Conservation (phyloP, 2,329 filamentous ascomycete genomes). For the Botrytis porri region DNA sequence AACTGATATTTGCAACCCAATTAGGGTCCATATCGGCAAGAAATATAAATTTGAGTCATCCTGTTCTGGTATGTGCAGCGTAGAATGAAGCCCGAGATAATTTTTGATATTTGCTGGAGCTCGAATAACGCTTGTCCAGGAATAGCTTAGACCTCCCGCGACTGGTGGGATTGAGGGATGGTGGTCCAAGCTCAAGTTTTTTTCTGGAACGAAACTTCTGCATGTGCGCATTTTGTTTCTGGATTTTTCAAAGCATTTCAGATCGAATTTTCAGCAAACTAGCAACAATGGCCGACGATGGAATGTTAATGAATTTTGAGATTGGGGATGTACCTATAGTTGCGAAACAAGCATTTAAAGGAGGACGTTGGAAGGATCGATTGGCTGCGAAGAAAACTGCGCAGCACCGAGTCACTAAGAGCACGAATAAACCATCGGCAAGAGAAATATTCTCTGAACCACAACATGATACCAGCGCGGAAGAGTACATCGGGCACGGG, state of each 20-base stretch:
- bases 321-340: constrained; percentile 65
- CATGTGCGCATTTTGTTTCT: constrained; percentile 12
- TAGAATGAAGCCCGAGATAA: constrained; percentile 33
- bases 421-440: constrained; percentile 23
- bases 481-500: constrained; percentile 38
- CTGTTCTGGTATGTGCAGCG: constrained; percentile 37
- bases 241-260: constrained; percentile 3
- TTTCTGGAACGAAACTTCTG: constrained; percentile 26
- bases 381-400: constrained; percentile 72
- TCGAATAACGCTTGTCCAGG: constrained; percentile 8
- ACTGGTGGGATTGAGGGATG: background rate
- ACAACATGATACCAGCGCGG: constrained; percentile 27
- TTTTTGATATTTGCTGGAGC: constrained; percentile 18
- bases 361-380: constrained; percentile 90
- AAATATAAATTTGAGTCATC: constrained; percentile 26
- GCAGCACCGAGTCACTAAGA: constrained; percentile 47
- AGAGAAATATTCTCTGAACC: constrained; percentile 35
- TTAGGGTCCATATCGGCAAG: constrained; percentile 32
- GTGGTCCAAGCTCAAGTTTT: constrained; percentile 17
- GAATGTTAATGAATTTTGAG: constrained; percentile 90
- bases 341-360: constrained; percentile 66
- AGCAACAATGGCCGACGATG: constrained; percentile 80
- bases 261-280: constrained; percentile 9
- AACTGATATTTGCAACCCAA: constrained; percentile 13
- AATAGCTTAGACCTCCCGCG: constrained; percentile 28